Conservation (phyloP, 1,284 basidiomycete species). For the Malassezia vespertilionis region DNA sequence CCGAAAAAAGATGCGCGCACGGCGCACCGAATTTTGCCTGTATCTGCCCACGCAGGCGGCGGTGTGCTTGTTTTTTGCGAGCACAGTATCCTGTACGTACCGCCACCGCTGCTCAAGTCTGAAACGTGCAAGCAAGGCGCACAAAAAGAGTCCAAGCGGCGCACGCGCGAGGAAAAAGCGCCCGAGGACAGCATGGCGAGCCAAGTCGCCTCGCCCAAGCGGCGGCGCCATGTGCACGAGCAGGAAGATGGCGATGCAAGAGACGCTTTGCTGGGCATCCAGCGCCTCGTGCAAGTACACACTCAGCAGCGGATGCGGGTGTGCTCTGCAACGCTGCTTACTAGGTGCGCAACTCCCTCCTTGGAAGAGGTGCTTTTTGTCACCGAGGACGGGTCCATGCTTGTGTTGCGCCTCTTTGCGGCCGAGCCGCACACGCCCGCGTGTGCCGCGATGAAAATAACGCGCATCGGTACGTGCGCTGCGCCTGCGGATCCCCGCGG, state of each 20-base stretch:
- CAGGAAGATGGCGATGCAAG: neutral
- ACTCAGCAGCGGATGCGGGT: conserved; percentile 9
- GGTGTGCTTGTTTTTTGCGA: conserved; percentile 41
- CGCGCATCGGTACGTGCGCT: conserved; percentile 21
- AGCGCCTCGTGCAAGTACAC: conserved; percentile 19
- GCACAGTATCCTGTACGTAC: conserved; percentile 29
- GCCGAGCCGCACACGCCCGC: neutral
- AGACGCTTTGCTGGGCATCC: neutral
- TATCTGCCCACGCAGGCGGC: conserved; percentile 31
- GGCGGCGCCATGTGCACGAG: neutral
- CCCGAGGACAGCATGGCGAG: neutral
- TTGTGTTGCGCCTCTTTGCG: neutral
- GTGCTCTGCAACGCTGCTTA: neutral
- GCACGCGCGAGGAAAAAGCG: neutral
- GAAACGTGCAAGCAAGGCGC: neutral
- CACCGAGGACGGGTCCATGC: neutral
- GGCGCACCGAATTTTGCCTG: conserved; percentile 27
- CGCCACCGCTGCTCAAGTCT: conserved; percentile 18
- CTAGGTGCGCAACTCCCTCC: conserved; percentile 7
- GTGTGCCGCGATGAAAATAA: conserved; percentile 17
- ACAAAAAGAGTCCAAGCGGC: conserved; percentile 1
- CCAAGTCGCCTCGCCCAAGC: neutral
- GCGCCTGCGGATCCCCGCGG: conserved; percentile 26
- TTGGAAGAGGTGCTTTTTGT: neutral
- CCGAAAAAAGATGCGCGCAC: conserved; percentile 32